Conservation (phyloP, 768 basidiomycete genomes). For the Lactarius sp. region DNA sequence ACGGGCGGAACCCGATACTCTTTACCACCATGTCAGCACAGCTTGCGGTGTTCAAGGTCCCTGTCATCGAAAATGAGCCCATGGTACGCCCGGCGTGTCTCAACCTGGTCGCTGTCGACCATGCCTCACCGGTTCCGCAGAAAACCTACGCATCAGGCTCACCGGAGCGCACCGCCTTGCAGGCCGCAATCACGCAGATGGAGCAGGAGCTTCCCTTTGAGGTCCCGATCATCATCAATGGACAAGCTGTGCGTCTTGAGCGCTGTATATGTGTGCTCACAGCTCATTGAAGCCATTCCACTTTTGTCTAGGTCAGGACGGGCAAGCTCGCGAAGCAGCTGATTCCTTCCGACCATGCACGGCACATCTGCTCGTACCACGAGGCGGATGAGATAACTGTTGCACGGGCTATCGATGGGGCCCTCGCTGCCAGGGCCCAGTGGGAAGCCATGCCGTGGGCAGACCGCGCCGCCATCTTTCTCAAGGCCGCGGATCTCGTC, state of each 20-base stretch:
- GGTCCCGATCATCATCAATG: constrained; percentile 90
- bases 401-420: constrained; percentile 75
- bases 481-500: constrained; percentile 95
- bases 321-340: constrained; percentile 73
- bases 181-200: constrained; percentile 75
- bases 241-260: constrained; percentile 58
- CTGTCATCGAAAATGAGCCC: constrained; percentile 86
- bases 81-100: constrained; percentile 53
- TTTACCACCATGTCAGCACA: constrained; percentile 42
- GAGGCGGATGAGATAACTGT: constrained; percentile 79
- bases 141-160: constrained; percentile 75
- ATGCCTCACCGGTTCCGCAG: constrained; percentile 36
- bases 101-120: neutral
- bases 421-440: constrained; percentile 75
- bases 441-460: constrained; percentile 98
- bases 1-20: constrained; percentile 17
- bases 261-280: constrained; percentile 1
- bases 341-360: constrained; percentile 82
- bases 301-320: constrained; percentile 59
- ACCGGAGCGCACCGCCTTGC: constrained; percentile 65
- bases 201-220: constrained; percentile 81
- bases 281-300: neutral
- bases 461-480: constrained; percentile 95
- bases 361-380: constrained; percentile 79
- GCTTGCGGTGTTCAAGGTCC: constrained; percentile 83